A percentile compares a stretch with the other conserved stretches of the same genome.
phyloP scores from a whole-genome alignment of 495 filamentous ascomycete species.

The Collariella sp. region DNA sequence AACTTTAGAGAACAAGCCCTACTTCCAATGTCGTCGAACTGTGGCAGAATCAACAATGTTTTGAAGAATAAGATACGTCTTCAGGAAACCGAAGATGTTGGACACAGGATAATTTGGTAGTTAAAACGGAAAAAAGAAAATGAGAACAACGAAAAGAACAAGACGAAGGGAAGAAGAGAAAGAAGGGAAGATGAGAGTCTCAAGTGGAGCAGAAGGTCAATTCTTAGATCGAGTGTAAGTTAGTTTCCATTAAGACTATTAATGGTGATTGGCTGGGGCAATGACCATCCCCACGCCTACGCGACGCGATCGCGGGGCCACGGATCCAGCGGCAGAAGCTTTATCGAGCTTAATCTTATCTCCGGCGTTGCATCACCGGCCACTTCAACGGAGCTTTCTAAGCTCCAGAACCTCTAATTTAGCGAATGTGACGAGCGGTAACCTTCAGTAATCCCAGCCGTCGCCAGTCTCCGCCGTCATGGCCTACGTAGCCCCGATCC shows the following conservation, averaged over 20 bases:
- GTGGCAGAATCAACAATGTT: no score
- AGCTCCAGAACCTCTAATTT: background rate
- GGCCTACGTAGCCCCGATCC: slow-evolving; percentile 93
- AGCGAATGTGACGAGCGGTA: slow-evolving; percentile 15
- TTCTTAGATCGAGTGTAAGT: no score
- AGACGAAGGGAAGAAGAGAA: background rate
- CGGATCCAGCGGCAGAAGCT: background rate
- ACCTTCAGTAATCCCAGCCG: background rate
- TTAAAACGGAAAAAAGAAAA: background rate
- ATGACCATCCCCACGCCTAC: background rate
- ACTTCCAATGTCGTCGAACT: background rate
- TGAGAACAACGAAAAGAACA: background rate
- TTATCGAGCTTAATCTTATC: slow-evolving; percentile 13
- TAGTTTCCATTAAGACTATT: no score
- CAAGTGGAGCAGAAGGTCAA: no score
- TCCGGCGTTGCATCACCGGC: slow-evolving; percentile 7
- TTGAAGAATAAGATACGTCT: no score
- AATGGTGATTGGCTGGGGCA: background rate
- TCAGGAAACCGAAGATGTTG: background rate
- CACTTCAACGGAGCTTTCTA: background rate
- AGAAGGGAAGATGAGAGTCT: background rate
- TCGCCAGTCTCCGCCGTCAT: slow-evolving; percentile 40
- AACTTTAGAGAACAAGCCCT: background rate
- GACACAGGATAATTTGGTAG: no score
- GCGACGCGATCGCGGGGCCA: slow-evolving; percentile 16